Conservation (phyloP, 2,329 filamentous ascomycete genomes). For the Helminthosporium solani region DNA sequence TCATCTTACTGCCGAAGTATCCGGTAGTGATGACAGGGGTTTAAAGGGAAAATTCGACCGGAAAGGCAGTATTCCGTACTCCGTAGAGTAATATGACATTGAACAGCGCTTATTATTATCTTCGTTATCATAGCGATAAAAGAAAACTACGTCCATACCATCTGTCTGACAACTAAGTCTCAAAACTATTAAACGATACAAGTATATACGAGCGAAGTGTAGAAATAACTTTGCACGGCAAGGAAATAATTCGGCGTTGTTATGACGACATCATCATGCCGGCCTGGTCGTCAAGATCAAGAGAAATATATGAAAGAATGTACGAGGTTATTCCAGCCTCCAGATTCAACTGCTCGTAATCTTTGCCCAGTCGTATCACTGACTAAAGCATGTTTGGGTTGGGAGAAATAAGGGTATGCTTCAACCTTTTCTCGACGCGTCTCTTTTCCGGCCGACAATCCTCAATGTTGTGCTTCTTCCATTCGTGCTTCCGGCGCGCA, state of each 20-base stretch:
- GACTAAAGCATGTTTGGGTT: not conserved
- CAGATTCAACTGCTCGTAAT: not conserved
- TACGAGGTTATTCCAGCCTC: not conserved
- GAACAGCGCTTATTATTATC: not conserved
- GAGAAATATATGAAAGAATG: not conserved
- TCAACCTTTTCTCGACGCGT: constrained; percentile 4
- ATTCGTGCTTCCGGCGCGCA: constrained; percentile 16
- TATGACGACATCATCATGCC: not conserved
- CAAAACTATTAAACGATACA: not conserved
- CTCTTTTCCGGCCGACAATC: constrained; percentile 11
- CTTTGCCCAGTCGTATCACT: not conserved
- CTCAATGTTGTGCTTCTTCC: constrained; percentile 13
- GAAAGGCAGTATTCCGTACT: not conserved
- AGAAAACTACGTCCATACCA: not conserved
- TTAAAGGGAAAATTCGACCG: no score
- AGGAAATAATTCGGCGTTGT: not conserved
- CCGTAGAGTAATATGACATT: no score
- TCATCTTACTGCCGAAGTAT: no score
- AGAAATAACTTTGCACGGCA: not conserved
- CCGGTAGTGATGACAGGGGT: no score
- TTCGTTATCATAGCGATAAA: not conserved
- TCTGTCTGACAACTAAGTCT: not conserved
- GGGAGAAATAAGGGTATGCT: not conserved
- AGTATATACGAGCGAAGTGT: not conserved
- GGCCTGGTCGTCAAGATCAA: not conserved